Evolutionary conservation across 306 rosid species (phyloP), one percentile per base, ranked within the genome.

Genomic region (Vicia faba): DNA sequence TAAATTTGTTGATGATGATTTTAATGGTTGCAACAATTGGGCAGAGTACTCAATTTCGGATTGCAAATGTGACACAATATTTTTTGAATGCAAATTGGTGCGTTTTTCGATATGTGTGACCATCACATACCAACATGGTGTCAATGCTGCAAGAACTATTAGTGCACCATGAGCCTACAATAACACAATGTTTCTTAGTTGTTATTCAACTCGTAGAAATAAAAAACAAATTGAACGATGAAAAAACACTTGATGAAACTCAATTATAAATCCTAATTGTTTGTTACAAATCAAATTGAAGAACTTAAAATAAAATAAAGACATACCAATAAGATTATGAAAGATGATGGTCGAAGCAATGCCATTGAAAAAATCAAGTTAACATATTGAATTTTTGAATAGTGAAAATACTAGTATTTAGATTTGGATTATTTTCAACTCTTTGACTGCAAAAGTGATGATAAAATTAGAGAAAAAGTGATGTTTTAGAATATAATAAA

Each of bases 151-250:
- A 0, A 76, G 19, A 16, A 46, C 29, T 45, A 46, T 8, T 7
- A 80, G 29, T 0, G 75, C 78, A 39, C 39, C 75, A 71, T 63
- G 67, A 29, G 69, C 75, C 84, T 80, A 20, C 8, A 38, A 66
- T 11, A 77, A 55, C 67, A 43, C 14, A 50, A 61, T 39, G 67
- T 10, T 25, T 25, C 14, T 10, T 20, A 20, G 11, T 54, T 2
- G 11, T 23, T 54, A 53, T 8, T 54, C 35, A 23, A 26, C 0
- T 25, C 13, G 36, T 11, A 25, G 16, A 54, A 13, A 23, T 18
- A 2, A 20, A 62, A 9, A 23, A 62, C 7, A 58, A 33, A 54
- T 31, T 3, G 10, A 43, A 44, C 49, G 13, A 44, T 4, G 15
- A 14, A 4, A 11, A 43, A n/a, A 6, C 9, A 33, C 8, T 6